phyloP scores from a whole-genome alignment of 2,329 filamentous ascomycete genomes.

The Trichoderma sp. region DNA sequence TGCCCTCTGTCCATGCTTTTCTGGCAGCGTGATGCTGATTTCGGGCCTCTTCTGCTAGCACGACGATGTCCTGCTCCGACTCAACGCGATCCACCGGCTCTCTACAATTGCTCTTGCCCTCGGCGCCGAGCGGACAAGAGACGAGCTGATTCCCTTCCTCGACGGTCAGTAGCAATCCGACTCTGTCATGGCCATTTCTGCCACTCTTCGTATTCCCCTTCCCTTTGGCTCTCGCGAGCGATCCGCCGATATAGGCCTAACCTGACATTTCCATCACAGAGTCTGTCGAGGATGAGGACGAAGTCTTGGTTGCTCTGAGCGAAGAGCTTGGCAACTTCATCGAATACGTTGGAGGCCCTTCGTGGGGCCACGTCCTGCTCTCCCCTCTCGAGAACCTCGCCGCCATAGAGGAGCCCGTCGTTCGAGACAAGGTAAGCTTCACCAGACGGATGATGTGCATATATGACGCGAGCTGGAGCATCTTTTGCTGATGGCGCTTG shows the following conservation, averaged over 20 bases:
- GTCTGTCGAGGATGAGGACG: slow-evolving; percentile 98
- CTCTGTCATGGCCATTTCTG: slow-evolving; percentile 11
- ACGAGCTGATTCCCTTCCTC: slow-evolving; percentile 98
- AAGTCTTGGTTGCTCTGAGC: slow-evolving; percentile 94
- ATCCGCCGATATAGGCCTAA: slow-evolving; percentile 1
- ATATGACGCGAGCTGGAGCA: slow-evolving; percentile 2
- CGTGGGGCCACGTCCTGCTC: slow-evolving; percentile 92
- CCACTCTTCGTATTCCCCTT: neutral
- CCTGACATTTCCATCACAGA: slow-evolving; percentile 56
- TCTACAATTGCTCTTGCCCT: slow-evolving; percentile 97
- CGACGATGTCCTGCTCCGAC: slow-evolving; percentile 94
- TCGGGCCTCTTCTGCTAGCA: slow-evolving; percentile 60
- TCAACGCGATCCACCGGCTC: slow-evolving; percentile 97
- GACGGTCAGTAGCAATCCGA: slow-evolving; percentile 70
- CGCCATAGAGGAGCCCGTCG: slow-evolving; percentile 96
- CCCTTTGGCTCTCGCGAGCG: neutral
- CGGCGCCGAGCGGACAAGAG: slow-evolving; percentile 92
- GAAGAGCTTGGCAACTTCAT: slow-evolving; percentile 96
- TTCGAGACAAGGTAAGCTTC: slow-evolving; percentile 83
- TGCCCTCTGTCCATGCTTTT: neutral
- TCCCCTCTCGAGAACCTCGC: slow-evolving; percentile 97
- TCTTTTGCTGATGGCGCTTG: slow-evolving; percentile 22
- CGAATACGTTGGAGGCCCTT: slow-evolving; percentile 93
- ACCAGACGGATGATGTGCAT: slow-evolving; percentile 28
- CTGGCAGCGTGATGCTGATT: slow-evolving; percentile 33